These are phyloP conservation scores for Marasmius tenuissimus DNA, from an alignment of 1,284 basidiomycete species.

Conservation along the genomic window DNA sequence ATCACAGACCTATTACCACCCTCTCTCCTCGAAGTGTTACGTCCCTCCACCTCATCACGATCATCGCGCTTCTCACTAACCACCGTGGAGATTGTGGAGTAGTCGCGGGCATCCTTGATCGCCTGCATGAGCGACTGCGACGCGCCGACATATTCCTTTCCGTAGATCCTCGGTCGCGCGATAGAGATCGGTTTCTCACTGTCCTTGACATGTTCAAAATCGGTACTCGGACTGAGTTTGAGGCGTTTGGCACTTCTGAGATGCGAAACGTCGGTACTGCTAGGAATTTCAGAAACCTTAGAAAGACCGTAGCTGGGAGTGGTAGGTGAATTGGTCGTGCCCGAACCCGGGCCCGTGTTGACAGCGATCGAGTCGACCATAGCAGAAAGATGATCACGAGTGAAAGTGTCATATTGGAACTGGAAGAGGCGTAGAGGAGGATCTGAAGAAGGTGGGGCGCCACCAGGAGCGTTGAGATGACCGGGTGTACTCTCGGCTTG, in stretches of 20 bases:
- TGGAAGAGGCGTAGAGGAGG: constrained; percentile 84
- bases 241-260: constrained; percentile 74
- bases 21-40: neutral
- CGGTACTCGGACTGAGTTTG: constrained; percentile 62
- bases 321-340: constrained; percentile 41
- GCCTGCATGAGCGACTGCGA: constrained; percentile 72
- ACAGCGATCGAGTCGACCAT: constrained; percentile 88
- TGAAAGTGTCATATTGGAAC: constrained; percentile 92
- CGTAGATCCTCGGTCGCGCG: constrained; percentile 42
- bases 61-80: constrained; percentile 31
- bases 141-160: constrained; percentile 72
- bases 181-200: constrained; percentile 41
- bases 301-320: constrained; percentile 43
- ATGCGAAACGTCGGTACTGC: constrained; percentile 41
- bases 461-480: constrained; percentile 34
- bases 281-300: constrained; percentile 40
- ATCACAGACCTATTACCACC: neutral
- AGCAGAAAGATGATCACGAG: constrained; percentile 87
- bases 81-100: constrained; percentile 68
- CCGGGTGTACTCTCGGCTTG: constrained; percentile 59
- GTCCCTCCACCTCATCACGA: neutral
- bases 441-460: constrained; percentile 53
- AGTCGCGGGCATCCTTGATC: constrained; percentile 72
- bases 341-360: constrained; percentile 65
- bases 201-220: constrained; percentile 39